Evolutionary conservation across 208 protist species (phyloP).

Genomic region (Acanthamoeba divionensis): DNA sequence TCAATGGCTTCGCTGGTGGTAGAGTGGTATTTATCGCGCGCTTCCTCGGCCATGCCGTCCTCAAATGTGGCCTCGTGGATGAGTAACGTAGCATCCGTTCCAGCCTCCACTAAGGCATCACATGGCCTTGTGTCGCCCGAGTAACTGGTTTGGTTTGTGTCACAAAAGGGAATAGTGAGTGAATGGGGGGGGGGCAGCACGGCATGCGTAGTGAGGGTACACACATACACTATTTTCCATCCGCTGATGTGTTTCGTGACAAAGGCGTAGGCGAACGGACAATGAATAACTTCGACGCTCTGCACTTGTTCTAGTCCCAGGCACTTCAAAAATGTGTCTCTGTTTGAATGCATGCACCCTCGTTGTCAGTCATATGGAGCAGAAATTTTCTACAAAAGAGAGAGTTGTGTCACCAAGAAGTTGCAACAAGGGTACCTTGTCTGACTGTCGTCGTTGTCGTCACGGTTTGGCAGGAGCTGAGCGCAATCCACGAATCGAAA

Average conservation of each 20-base stretch:
- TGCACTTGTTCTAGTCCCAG: conserved; percentile 28
- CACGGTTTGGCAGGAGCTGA: too few relatives aligned
- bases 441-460: too few relatives aligned
- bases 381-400: conserved; percentile 22
- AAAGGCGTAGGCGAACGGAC: conserved; percentile 46
- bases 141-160: conserved; percentile 46
- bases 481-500: neutral
- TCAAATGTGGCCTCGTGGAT: conserved; percentile 82
- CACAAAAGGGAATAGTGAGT: neutral
- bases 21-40: conserved; percentile 69
- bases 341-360: neutral
- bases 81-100: conserved; percentile 58
- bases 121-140: conserved; percentile 74
- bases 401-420: too few relatives aligned
- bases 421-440: too few relatives aligned
- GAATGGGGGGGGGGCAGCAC: neutral
- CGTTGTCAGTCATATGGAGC: too few relatives aligned
- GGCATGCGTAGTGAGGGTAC: neutral
- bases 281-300: conserved; percentile 38
- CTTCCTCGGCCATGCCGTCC: conserved; percentile 65
- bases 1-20: conserved; percentile 70
- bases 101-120: conserved; percentile 1
- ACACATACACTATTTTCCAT: conserved; percentile 57
- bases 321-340: conserved; percentile 1
- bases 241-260: conserved; percentile 21